A percentile compares a stretch with the other conserved stretches of the same genome.
These are phyloP conservation scores for Inosperma sp. DNA, from an alignment of 768 basidiomycete genomes.

Conservation along the genomic window DNA sequence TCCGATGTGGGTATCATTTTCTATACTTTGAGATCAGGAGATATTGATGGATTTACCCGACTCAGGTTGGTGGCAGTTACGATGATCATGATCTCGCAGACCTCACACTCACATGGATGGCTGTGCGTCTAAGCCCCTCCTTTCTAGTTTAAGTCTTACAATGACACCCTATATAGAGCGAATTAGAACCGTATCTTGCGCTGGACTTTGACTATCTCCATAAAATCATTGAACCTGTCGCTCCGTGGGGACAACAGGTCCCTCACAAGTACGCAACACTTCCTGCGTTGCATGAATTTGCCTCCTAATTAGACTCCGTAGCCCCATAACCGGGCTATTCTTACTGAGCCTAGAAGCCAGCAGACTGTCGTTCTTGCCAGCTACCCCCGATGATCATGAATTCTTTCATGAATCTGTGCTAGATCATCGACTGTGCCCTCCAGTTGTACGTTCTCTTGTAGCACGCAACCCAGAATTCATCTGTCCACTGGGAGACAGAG, in stretches of 20 bases:
- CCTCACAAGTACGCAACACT: conserved; percentile 54
- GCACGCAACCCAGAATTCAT: no score
- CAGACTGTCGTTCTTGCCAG: no score
- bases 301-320: no score
- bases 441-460: no score
- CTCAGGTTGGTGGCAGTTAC: conserved; percentile 77
- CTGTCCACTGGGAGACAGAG: no score
- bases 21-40: background rate
- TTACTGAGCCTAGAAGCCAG: no score
- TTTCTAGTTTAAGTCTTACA: background rate
- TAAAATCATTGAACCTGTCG: conserved; percentile 46
- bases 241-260: conserved; percentile 54
- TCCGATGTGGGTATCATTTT: conserved; percentile 34
- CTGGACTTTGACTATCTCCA: conserved; percentile 52
- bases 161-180: conserved; percentile 36
- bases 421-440: no score
- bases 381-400: no score
- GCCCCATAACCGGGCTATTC: no score
- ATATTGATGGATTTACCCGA: background rate
- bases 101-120: conserved; percentile 60
- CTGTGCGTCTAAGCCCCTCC: conserved; percentile 34
- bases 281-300: no score
- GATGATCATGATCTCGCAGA: conserved; percentile 63
- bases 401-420: no score
- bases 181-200: conserved; percentile 51